A percentile compares a stretch with the other conserved stretches of the same genome.
Evolutionary conservation across 768 basidiomycete genomes (phyloP).

Genomic region (Russula brevipes): DNA sequence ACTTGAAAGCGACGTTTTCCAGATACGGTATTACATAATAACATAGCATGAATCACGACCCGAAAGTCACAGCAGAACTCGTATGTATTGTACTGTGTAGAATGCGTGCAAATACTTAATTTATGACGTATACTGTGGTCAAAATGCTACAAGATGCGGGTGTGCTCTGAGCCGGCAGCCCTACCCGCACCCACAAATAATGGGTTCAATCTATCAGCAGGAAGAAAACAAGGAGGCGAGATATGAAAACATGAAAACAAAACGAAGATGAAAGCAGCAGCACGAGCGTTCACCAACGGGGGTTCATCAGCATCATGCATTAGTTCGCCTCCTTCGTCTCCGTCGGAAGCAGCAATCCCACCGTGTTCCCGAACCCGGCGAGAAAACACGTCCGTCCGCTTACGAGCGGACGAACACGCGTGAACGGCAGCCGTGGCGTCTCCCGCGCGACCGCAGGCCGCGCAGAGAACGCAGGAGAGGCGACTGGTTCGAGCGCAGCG

Average conservation of each 20-base stretch:
- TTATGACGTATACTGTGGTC: not conserved
- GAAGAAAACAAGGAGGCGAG: not conserved
- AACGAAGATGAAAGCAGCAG: not conserved
- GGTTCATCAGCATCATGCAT: not conserved
- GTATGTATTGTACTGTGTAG: conserved; percentile 1
- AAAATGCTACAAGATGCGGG: conserved; percentile 12
- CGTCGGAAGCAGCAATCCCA: conserved; percentile 18
- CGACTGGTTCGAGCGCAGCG: conserved; percentile 37
- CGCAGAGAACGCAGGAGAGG: not conserved
- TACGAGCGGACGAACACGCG: conserved; percentile 24
- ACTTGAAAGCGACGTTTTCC: not conserved
- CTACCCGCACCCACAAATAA: not conserved
- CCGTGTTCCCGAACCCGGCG: conserved; percentile 26
- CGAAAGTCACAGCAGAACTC: not conserved
- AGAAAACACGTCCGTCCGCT: conserved; percentile 20
- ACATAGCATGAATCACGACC: not conserved
- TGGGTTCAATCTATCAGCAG: not conserved
- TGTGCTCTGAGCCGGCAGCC: not conserved
- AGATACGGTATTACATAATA: conserved; percentile 14
- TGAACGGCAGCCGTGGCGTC: conserved; percentile 24
- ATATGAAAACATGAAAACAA: not conserved
- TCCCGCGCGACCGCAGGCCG: conserved; percentile 6
- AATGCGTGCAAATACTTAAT: not conserved
- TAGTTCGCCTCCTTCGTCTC: not conserved
- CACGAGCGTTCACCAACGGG: not conserved